Conservation (phyloP, 306 rosid genomes). For the Prunus salicina region DNA sequence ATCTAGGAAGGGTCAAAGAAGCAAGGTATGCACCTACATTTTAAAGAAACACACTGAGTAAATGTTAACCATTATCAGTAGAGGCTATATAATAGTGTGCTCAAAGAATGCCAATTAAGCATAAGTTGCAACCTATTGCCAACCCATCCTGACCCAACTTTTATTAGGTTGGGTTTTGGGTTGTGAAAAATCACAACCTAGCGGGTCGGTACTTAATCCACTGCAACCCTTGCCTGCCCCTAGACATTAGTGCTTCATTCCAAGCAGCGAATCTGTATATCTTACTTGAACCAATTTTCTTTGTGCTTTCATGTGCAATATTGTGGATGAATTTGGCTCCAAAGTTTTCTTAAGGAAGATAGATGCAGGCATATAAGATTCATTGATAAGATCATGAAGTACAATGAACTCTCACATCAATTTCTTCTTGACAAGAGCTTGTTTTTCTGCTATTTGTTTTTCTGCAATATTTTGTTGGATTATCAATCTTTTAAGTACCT, state of each 20-base stretch:
- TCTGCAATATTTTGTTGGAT: neutral
- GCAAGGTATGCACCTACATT: constrained; percentile 50
- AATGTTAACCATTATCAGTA: neutral
- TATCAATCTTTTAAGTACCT: constrained; percentile 18
- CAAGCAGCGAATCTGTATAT: neutral
- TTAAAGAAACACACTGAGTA: constrained; percentile 12
- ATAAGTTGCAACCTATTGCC: neutral
- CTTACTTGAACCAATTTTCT: neutral
- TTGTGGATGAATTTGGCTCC: neutral
- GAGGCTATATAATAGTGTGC: neutral
- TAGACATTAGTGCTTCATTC: neutral
- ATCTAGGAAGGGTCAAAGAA: constrained; percentile 66
- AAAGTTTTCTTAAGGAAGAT: neutral
- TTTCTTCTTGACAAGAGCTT: constrained; percentile 1
- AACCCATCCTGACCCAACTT: neutral
- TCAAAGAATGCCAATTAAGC: neutral
- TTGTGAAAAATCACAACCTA: neutral
- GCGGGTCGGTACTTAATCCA: neutral
- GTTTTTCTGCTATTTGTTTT: neutral
- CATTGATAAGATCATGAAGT: neutral
- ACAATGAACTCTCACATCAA: neutral
- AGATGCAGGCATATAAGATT: neutral
- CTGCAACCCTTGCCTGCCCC: neutral
- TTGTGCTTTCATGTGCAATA: neutral
- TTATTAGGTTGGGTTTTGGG: neutral